Percentiles rank a stretch among this genome's conserved stretches.
These are phyloP conservation scores for Cornus florida DNA, from an alignment of 148 eudicot species.

Conservation along the genomic window DNA sequence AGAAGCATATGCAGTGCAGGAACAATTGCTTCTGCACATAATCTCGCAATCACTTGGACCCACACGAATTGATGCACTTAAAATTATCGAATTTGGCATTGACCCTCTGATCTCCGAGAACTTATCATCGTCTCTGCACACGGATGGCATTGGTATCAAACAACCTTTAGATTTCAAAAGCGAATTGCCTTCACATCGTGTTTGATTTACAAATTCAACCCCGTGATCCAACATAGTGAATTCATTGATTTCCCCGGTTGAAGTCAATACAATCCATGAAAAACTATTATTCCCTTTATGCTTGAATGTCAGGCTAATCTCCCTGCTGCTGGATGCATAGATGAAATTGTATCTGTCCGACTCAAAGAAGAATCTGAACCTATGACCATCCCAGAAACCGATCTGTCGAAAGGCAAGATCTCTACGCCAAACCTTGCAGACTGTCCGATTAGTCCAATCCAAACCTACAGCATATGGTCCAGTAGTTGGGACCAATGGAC, in stretches of 20 bases:
- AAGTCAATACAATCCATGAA: background rate
- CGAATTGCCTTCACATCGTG: background rate
- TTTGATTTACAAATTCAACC: background rate
- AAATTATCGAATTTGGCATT: background rate
- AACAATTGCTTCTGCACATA: background rate
- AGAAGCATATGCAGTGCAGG: background rate
- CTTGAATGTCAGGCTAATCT: background rate
- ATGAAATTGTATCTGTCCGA: background rate
- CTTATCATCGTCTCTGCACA: background rate
- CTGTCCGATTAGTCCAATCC: background rate
- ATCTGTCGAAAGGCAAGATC: background rate
- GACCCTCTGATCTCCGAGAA: background rate
- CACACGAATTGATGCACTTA: background rate
- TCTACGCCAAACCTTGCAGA: background rate
- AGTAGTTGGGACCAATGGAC: conserved; percentile 12
- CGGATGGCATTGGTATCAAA: background rate
- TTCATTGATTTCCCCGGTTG: background rate
- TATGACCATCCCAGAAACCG: background rate
- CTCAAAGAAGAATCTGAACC: background rate
- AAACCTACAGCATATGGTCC: background rate
- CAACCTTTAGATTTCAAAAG: background rate
- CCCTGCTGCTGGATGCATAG: background rate
- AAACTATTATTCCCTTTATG: background rate
- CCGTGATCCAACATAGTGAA: background rate
- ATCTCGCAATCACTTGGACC: background rate